Evolutionary conservation across 2,329 filamentous ascomycete species (phyloP).

Genomic region (Ophiostoma piceae): DNA sequence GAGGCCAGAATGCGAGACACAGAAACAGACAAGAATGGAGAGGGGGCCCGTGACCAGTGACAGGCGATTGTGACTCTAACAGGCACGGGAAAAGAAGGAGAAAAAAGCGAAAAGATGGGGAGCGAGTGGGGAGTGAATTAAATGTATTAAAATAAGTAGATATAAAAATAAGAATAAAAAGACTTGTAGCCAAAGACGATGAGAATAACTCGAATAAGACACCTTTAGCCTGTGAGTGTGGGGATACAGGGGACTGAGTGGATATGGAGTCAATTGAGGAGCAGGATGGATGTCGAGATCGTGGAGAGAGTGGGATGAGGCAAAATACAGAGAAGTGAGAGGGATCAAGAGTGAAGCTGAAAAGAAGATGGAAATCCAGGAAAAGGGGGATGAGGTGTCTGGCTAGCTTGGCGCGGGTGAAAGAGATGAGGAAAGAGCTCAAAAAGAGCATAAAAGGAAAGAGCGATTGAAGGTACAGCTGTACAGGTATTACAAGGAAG

Average conservation of each 20-base stretch:
- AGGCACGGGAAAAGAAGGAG: conserved; percentile 15
- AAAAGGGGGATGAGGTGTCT: not conserved
- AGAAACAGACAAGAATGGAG: not conserved
- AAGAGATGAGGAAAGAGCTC: not conserved
- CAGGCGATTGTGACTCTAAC: conserved; percentile 9
- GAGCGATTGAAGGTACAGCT: not conserved
- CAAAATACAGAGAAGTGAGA: not conserved
- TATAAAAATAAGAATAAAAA: not conserved
- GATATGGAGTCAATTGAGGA: conserved; percentile 7
- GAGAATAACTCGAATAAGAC: not conserved
- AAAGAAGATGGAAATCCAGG: not conserved
- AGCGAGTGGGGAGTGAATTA: not conserved
- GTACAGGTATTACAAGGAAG: not conserved
- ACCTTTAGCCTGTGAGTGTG: conserved; percentile 7
- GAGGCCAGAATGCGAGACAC: not conserved
- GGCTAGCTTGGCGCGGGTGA: not conserved
- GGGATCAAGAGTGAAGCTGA: not conserved
- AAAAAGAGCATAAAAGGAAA: not conserved
- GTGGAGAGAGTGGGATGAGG: not conserved
- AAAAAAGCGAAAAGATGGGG: conserved; percentile 15
- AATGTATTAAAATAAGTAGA: not conserved
- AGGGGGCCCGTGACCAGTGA: conserved; percentile 4
- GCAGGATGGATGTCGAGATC: not conserved
- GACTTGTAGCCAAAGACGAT: not conserved
- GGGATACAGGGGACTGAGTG: conserved; percentile 11